Evolutionary conservation across 2,329 filamentous ascomycete genomes (phyloP).

Genomic region (Cercospora sp.): DNA sequence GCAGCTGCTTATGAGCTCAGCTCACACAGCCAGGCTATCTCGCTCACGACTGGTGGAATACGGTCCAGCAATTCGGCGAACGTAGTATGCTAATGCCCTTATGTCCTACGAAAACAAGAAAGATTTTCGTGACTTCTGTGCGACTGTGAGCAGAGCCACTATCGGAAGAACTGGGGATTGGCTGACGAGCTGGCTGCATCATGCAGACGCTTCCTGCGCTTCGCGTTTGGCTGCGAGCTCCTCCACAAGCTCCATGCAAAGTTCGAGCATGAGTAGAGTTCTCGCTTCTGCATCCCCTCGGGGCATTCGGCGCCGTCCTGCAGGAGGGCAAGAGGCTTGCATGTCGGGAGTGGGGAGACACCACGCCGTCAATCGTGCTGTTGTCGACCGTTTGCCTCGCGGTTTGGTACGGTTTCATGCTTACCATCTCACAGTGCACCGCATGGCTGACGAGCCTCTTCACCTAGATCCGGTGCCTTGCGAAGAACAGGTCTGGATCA

Average conservation of each 20-base stretch:
- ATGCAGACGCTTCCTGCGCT: not conserved
- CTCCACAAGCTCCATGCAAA: not conserved
- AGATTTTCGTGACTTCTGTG: not conserved
- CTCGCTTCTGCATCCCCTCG: not conserved
- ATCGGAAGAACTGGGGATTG: not conserved
- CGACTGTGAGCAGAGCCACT: not conserved
- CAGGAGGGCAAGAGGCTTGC: not conserved
- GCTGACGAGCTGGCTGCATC: not conserved
- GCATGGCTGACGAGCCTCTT: not conserved
- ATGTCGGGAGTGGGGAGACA: not conserved
- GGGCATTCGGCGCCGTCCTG: not conserved
- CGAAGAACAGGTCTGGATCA: not conserved
- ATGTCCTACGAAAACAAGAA: not conserved
- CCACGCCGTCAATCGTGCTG: not conserved
- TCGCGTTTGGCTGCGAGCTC: not conserved
- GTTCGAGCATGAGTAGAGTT: not conserved
- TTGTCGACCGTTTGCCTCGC: not conserved
- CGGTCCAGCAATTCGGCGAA: not conserved
- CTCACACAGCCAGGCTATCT: not conserved
- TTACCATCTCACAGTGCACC: not conserved
- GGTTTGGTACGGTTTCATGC: not conserved
- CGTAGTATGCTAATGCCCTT: not conserved
- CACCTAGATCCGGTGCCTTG: not conserved
- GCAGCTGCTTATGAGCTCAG: not conserved
- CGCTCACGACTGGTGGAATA: not conserved